These are phyloP conservation scores for Penicillium frequentans DNA, from an alignment of 2,329 filamentous ascomycete genomes.

Conservation along the genomic window DNA sequence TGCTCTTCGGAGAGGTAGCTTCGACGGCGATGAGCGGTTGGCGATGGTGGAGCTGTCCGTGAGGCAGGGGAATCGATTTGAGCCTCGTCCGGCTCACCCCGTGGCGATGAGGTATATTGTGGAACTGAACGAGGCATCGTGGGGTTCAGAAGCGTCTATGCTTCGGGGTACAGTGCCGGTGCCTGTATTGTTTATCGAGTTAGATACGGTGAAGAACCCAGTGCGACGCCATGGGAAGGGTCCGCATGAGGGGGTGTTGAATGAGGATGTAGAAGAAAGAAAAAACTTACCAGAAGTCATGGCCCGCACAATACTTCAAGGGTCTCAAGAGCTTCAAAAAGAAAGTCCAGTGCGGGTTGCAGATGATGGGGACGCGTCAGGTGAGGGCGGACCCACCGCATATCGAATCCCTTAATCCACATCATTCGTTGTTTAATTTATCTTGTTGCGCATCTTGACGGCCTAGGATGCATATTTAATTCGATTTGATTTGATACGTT, in stretches of 20 bases:
- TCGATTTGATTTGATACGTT: not conserved
- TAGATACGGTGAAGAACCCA: not conserved
- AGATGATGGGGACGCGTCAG: slow-evolving; percentile 7
- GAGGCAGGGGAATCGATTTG: slow-evolving; percentile 10
- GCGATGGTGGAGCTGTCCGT: slow-evolving; percentile 39
- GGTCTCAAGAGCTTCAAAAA: not conserved
- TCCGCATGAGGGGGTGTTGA: not conserved
- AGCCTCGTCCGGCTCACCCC: slow-evolving; percentile 16
- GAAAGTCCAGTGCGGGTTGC: not conserved
- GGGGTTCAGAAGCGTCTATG: not conserved
- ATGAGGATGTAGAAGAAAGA: not conserved
- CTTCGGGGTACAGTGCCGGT: not conserved
- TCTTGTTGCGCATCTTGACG: not conserved
- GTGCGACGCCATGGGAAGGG: not conserved
- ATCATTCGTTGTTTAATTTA: not conserved
- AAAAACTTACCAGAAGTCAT: not conserved
- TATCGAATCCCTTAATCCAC: not conserved
- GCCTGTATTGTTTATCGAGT: not conserved
- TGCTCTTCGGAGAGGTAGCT: slow-evolving; percentile 33
- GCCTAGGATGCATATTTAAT: not conserved
- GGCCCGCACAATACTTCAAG: not conserved
- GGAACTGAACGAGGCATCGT: slow-evolving; percentile 35
- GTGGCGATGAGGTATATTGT: slow-evolving; percentile 17
- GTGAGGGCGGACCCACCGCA: not conserved
- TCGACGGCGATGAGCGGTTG: slow-evolving; percentile 32